Percentiles rank a stretch among this genome's conserved stretches.
phyloP scores from a whole-genome alignment of 192 early-diverging fungal genomes.

The Linnemannia schmuckeri region DNA sequence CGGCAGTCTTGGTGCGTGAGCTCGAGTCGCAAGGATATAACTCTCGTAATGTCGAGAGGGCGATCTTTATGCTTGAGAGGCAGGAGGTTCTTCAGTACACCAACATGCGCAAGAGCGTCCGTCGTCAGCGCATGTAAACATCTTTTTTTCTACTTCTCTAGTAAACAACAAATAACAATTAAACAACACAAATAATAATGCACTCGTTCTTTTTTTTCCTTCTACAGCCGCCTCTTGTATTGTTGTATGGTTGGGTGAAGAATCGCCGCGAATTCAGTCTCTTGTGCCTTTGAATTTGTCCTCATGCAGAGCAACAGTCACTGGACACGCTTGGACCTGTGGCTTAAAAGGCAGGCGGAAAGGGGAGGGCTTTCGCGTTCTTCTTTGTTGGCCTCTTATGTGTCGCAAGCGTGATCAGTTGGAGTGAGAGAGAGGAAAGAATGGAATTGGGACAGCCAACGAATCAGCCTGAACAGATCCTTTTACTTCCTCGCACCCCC shows the following conservation, averaged over 20 bases:
- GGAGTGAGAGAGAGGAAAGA: not conserved
- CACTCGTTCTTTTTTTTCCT: not conserved
- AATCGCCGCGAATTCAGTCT: no score
- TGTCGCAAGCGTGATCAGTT: not conserved
- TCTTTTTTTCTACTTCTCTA: not conserved
- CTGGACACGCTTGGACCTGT: not conserved
- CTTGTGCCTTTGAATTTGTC: no score
- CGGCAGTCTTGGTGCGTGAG: slow-evolving; percentile 63
- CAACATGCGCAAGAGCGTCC: slow-evolving; percentile 73
- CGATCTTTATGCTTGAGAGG: slow-evolving; percentile 85
- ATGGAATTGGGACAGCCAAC: not conserved
- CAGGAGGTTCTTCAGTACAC: slow-evolving; percentile 86
- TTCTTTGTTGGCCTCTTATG: not conserved
- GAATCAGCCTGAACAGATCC: not conserved
- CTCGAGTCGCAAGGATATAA: slow-evolving; percentile 60
- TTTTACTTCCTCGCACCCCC: not conserved
- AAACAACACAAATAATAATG: not conserved
- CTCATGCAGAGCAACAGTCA: no score
- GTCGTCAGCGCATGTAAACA: slow-evolving; percentile 47
- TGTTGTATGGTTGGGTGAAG: no score
- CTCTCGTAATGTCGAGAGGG: slow-evolving; percentile 66
- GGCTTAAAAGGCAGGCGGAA: not conserved
- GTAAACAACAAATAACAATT: not conserved
- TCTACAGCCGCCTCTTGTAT: no score
- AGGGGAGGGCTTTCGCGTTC: not conserved